Evolutionary conservation across 2,329 filamentous ascomycete species (phyloP), one percentile per base, ranked within the genome.

Genomic region (Paraconiothyrium sp.): DNA sequence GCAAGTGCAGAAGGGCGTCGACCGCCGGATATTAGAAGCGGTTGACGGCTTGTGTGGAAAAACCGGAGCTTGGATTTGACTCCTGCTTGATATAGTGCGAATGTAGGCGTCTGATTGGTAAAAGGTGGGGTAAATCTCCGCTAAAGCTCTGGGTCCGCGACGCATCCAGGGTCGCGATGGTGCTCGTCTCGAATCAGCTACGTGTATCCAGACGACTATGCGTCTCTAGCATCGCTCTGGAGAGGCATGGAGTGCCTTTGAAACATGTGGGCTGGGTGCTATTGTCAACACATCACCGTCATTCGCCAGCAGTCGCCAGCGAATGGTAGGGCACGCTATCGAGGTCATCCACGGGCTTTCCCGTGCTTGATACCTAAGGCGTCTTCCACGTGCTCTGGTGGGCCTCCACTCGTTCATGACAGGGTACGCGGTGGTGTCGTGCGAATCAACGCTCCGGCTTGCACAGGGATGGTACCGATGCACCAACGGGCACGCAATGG

Each of bases 21-120:
- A 32, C 16, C 13, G 39, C 52, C 60, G 60, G 60, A 39, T 55
- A 62, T 61, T 61, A 57, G 39, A 43, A 51, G 22, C 24, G 27
- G 52, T 39, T 55, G 52, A 55, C 52, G 24, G 8, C 16, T 20
- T 54, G 14, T 48, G 46, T 24, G 39, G 10, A 16, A 41, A 35
- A 14, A 16, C 14, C 48, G 30, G 43, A 46, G 43, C 30, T 48
- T 37, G 8, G 16, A 24, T 41, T 44, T 7, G 52, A 27, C 22
- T 30, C 43, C 11, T 24, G 20, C 43, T 24, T 24, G 43, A 35
- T 55, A 35, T 14, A 34, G 41, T 47, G 52, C 7, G 14, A 20
- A 27, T 44, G 27, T 27, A 2, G 22, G 16, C 14, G 27, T 20
- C 27, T 24, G 30, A 32, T 37, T 14, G 43, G 54, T 47, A 37